Base-by-base conservation (phyloP, 1,284 basidiomycete species). In the Pseudozyma thailandica region DNA sequence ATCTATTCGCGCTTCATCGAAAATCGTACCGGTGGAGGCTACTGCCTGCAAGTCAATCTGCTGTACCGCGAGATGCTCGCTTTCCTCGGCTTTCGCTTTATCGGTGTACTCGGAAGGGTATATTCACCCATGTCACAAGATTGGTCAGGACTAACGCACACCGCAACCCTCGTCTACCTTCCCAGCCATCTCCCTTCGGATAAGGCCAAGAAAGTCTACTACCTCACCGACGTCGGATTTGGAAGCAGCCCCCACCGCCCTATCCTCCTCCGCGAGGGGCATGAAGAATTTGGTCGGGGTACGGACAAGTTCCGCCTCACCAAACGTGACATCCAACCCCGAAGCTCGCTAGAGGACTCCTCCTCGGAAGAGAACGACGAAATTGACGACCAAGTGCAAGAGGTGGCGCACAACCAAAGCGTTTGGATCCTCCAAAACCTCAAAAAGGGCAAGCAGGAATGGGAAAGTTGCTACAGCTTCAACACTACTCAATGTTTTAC, bases 11-110 rank as follows among this genome's bases (percentile, higher is more conserved):
- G 69, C 4, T 68, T 63, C 13, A 21, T 66, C 39, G 43, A 35
- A 2, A 20, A 27, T 0, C 46, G 56, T 9, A 12, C 13, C 2
- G 60, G 59, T 4, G 71, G 72, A 30, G 72, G 72, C 3, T 74
- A 74, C 56, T 74, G 72, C n/a, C 16, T 72, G 33, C 68, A 74
- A 39, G 38, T 43, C 37, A 74, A 74, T 26, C 26, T 43, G 6
- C 28, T 71, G 21, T 57, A 68, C 8, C 62, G 59, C 18, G 60
- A 74, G 35, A 5, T 72, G 18, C 46, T 71, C 4, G 28, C 62
- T 1, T 53, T 46, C 10, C 15, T 74, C 1, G 45, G 50, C 13
- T 74, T 43, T n/a, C 43, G 54, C 4, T 47, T 31, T 15, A n/a
- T 64, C 27, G 50, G 58, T 4, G 48, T 59, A 7, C n/a, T 61